phyloP scores from a whole-genome alignment of 257 asterid species.

The Haberlea rhodopensis region DNA sequence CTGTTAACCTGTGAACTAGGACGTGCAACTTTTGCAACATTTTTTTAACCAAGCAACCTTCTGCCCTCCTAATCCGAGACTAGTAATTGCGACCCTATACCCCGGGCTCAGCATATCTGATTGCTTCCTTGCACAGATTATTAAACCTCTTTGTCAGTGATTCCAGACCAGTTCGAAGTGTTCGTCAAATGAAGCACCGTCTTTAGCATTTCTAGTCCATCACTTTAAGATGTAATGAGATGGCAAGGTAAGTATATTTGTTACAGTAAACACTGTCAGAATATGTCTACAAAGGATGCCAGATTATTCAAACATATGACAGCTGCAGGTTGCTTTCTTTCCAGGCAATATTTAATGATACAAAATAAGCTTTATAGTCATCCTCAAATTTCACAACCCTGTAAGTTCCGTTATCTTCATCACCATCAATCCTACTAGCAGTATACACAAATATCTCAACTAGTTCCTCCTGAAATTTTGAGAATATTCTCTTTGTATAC shows the following conservation, averaged over 20 bases:
- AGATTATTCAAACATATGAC: constrained; percentile 82
- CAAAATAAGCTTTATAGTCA: constrained; percentile 63
- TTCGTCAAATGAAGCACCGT: constrained; percentile 47
- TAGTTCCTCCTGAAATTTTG: constrained; percentile 82
- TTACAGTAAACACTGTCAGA: constrained; percentile 89
- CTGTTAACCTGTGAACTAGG: constrained; percentile 54
- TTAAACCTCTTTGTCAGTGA: constrained; percentile 63
- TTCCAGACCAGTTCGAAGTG: constrained; percentile 40
- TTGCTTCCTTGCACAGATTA: constrained; percentile 76
- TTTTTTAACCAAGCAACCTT: constrained; percentile 61
- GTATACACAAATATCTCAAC: constrained; percentile 94
- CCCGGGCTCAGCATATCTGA: constrained; percentile 77
- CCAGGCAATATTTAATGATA: constrained; percentile 58
- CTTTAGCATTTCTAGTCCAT: constrained; percentile 87
- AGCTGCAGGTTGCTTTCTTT: constrained; percentile 78
- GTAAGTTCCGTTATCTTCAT: constrained; percentile 55
- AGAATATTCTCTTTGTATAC: constrained; percentile 72
- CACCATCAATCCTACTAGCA: constrained; percentile 79
- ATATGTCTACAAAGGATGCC: constrained; percentile 90
- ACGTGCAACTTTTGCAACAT: constrained; percentile 56
- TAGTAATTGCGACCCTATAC: constrained; percentile 54
- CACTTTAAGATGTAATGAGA: constrained; percentile 78
- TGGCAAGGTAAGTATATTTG: constrained; percentile 87
- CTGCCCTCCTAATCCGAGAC: constrained; percentile 69
- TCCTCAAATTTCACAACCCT: constrained; percentile 93